phyloP scores from a whole-genome alignment of 1,284 basidiomycete genomes.

The Neolentinus lepideus region DNA sequence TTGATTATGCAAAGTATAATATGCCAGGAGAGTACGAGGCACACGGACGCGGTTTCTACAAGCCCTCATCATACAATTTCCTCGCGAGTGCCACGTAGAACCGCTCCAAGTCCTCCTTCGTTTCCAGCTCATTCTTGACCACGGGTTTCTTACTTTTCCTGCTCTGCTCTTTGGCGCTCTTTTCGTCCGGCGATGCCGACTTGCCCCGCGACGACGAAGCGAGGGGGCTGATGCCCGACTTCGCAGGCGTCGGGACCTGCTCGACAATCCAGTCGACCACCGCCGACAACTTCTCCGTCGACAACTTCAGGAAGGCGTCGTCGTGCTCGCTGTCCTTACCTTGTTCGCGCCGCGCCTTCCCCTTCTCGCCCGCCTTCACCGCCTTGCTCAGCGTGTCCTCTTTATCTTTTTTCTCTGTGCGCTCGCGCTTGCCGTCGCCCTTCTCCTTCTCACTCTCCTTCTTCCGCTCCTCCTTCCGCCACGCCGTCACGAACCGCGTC shows the following conservation, averaged over 20 bases:
- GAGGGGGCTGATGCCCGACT: constrained; percentile 5
- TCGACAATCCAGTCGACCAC: constrained; percentile 75
- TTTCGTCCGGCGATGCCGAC: constrained; percentile 7
- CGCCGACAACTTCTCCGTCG: constrained; percentile 62
- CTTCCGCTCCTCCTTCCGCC: constrained; percentile 46
- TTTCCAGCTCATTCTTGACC: constrained; percentile 39
- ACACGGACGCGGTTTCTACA: constrained; percentile 29
- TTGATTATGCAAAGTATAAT: neutral
- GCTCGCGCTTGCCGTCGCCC: constrained; percentile 8
- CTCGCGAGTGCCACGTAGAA: constrained; percentile 72
- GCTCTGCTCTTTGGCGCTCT: constrained; percentile 17
- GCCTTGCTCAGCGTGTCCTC: constrained; percentile 14
- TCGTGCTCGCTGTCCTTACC: neutral
- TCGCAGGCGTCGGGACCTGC: constrained; percentile 41
- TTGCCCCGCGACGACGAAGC: constrained; percentile 12
- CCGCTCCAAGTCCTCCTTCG: constrained; percentile 61
- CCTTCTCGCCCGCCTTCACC: constrained; percentile 17
- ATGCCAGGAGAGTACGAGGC: neutral
- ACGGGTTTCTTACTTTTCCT: constrained; percentile 19
- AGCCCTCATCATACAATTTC: constrained; percentile 76
- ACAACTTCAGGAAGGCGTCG: constrained; percentile 55
- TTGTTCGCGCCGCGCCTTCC: constrained; percentile 17
- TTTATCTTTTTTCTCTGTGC: constrained; percentile 3
- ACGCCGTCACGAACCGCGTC: constrained; percentile 49
- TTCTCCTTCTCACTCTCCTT: constrained; percentile 15